Conservation (phyloP, 1,284 basidiomycete genomes). For the Phylloporus gajari region DNA sequence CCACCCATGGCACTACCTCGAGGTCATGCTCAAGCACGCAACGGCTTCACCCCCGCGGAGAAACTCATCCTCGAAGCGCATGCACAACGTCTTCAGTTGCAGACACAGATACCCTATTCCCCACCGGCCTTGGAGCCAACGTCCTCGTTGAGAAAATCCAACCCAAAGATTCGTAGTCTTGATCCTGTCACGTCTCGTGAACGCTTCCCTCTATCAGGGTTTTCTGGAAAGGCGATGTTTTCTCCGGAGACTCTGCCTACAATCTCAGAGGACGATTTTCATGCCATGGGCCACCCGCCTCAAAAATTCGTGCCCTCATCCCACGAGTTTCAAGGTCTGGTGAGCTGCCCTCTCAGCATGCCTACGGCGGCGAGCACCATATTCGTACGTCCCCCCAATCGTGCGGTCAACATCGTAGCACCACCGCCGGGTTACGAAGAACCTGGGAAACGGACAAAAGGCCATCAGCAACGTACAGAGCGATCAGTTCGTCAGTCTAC, state of each 20-base stretch:
- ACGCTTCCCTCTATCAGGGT: conserved; percentile 2
- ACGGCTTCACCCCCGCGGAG: conserved; percentile 74
- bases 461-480: conserved; percentile 25
- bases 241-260: conserved; percentile 39
- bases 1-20: conserved; percentile 29
- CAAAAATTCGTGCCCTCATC: conserved; percentile 14
- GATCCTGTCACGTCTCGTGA: conserved; percentile 8
- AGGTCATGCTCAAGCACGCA: conserved; percentile 51
- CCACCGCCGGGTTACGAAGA: conserved; percentile 48
- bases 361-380: background rate
- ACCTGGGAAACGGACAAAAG: conserved; percentile 42
- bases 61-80: conserved; percentile 74
- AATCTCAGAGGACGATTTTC: conserved; percentile 53
- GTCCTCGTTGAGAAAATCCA: conserved; percentile 15
- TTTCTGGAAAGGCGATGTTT: conserved; percentile 16
- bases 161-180: conserved; percentile 14
- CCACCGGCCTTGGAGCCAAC: conserved; percentile 18
- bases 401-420: conserved; percentile 45
- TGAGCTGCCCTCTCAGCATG: conserved; percentile 1
- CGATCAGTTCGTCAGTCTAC: conserved; percentile 20
- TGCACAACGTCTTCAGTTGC: conserved; percentile 41
- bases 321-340: conserved; percentile 12
- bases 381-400: conserved; percentile 40
- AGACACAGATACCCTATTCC: conserved; percentile 20
- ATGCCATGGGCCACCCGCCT: conserved; percentile 34